Conservation (phyloP, 306 rosid genomes). For the Psophocarpus tetragonolobus region DNA sequence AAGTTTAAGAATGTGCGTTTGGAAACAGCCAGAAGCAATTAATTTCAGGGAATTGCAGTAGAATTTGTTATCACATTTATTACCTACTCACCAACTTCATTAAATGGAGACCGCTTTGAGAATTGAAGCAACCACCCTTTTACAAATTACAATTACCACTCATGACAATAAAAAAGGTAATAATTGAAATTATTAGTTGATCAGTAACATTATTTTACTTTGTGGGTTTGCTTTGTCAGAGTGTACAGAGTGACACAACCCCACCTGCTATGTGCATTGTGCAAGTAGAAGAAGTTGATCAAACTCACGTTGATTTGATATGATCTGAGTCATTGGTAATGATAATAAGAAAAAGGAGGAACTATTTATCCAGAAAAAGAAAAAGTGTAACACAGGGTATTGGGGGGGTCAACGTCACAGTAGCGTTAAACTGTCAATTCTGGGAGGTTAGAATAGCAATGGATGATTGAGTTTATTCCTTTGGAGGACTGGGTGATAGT, state of each 20-base stretch:
- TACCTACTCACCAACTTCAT: constrained; percentile 47
- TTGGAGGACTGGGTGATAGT: not conserved
- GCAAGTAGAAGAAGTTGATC: constrained; percentile 18
- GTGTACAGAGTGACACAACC: constrained; percentile 11
- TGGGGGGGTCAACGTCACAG: constrained; percentile 39
- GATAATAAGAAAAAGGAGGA: not conserved
- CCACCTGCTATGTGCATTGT: constrained; percentile 20
- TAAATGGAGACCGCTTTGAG: constrained; percentile 24
- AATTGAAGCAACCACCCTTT: constrained; percentile 33
- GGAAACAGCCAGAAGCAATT: constrained; percentile 26
- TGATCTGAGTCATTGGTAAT: constrained; percentile 21
- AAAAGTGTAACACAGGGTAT: not conserved
- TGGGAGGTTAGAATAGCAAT: constrained; percentile 23
- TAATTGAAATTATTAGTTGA: not conserved
- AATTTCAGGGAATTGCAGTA: constrained; percentile 41
- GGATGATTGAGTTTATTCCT: constrained; percentile 25
- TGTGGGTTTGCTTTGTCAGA: constrained; percentile 22
- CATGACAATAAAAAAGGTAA: not conserved
- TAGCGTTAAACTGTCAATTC: constrained; percentile 42
- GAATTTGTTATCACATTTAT: constrained; percentile 40
- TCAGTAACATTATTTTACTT: not conserved
- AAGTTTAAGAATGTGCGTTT: constrained; percentile 26
- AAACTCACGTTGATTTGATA: constrained; percentile 36
- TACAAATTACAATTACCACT: not conserved
- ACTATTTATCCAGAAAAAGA: constrained; percentile 12